phyloP scores from a whole-genome alignment of 805 yeast genomes.

The Kluyveromyces dobzhanskii region DNA sequence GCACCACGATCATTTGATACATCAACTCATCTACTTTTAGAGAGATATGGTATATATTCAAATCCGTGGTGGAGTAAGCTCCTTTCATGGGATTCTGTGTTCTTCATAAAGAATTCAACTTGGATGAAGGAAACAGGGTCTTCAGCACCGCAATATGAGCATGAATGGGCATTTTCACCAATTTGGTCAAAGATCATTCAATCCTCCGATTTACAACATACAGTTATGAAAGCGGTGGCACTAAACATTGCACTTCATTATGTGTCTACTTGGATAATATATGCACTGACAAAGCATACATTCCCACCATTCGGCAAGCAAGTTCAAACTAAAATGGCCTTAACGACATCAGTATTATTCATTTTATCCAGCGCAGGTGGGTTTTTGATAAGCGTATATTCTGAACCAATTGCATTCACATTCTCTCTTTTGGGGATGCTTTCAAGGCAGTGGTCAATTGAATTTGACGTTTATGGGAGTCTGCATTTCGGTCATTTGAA shows the following conservation, averaged over 20 bases:
- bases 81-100: constrained; percentile 81
- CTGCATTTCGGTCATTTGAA: constrained; percentile 8
- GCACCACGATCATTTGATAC: constrained; percentile 25
- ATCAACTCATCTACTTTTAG: constrained; percentile 21
- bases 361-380: constrained; percentile 73
- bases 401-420: constrained; percentile 66
- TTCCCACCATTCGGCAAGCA: constrained; percentile 19
- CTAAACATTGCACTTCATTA: constrained; percentile 48
- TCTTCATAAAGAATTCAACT: constrained; percentile 46
- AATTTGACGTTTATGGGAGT: constrained; percentile 9
- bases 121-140: constrained; percentile 17
- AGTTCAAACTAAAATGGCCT: constrained; percentile 21
- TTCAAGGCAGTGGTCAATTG: constrained; percentile 34
- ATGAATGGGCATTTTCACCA: constrained; percentile 83
- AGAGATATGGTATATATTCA: constrained; percentile 5
- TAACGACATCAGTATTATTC: constrained; percentile 37
- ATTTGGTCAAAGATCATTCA: constrained; percentile 55
- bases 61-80: constrained; percentile 36
- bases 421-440: constrained; percentile 49
- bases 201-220: constrained; percentile 31
- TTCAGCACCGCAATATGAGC: constrained; percentile 57
- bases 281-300: constrained; percentile 36
- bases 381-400: constrained; percentile 63
- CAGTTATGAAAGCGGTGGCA: constrained; percentile 39
- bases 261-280: constrained; percentile 40